Evolutionary conservation across 495 filamentous ascomycete species (phyloP), one percentile per base, ranked within the genome.

Genomic region (Corynascus novoguineensis): DNA sequence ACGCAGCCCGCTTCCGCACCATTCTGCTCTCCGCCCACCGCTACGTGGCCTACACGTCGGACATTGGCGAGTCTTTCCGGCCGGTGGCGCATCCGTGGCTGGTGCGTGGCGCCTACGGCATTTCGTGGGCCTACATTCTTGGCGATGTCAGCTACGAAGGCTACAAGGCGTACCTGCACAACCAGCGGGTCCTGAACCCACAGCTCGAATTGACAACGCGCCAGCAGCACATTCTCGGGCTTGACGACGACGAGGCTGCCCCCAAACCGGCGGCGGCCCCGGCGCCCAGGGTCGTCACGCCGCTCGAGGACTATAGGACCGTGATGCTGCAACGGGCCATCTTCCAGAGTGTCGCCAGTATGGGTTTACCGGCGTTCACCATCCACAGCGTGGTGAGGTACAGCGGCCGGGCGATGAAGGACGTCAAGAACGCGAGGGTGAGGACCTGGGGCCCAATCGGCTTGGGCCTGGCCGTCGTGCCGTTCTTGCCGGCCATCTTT

Each of bases 21-120:
- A 87, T 97, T 66, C 84, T 98, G 61, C 80, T 90, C 65, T 86
- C 86, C 40, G 90, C 91, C 27, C 93, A 98, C 67, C 87, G 93
- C 66, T 97, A 98, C 70, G 89, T 98, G 57, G 93, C 93, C 60
- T 98, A 97, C 74, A 97, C 93, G 14, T 92, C 88, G 31, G 93
- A 98, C 69, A 90, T 98, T 41, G 93, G 93, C 68, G 93, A 98
- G 71, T 95, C 89, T 9, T 98, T 98, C 73, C 86, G 93, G 6
- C 93, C 93, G 4, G 80, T 97, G 53, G 91, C 92, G 5, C 90
- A 97, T 69, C 92, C 89, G 0, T 83, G 73, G 62, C 75, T 92
- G 5, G 87, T 98, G 4, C 80, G 84, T 40, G 74, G 83, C 50
- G 93, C 93, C 8, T 98, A 98, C 70, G 92, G 82, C 53, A 76